phyloP scores from a whole-genome alignment of 1,139 yeast species.

The Scheffersomyces quercinus region DNA sequence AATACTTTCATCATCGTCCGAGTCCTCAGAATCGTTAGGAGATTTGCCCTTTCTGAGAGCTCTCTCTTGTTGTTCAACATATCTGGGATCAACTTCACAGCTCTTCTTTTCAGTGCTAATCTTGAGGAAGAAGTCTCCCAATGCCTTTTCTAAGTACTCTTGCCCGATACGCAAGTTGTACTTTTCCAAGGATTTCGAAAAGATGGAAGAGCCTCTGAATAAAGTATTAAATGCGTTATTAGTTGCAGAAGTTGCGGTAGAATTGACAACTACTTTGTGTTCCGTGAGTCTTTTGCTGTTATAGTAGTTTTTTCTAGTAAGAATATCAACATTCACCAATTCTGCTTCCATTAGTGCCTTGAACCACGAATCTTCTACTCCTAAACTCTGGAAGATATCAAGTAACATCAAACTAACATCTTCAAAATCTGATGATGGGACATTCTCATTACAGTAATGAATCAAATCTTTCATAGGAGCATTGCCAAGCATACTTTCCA shows the following conservation, averaged over 20 bases:
- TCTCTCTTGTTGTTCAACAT: constrained; percentile 45
- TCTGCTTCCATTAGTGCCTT: constrained; percentile 67
- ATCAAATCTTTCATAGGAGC: constrained; percentile 54
- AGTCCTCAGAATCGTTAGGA: constrained; percentile 21
- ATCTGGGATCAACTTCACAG: constrained; percentile 76
- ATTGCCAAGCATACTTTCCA: constrained; percentile 59
- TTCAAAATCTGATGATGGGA: constrained; percentile 52
- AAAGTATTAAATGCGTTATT: constrained; percentile 66
- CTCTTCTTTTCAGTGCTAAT: constrained; percentile 52
- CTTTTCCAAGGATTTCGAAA: constrained; percentile 78
- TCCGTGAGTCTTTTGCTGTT: constrained; percentile 22
- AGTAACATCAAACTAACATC: constrained; percentile 54
- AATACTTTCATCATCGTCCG: constrained; percentile 23
- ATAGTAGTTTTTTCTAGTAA: constrained; percentile 42
- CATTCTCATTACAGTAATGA: constrained; percentile 43
- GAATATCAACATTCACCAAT: constrained; percentile 48
- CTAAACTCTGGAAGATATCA: constrained; percentile 66
- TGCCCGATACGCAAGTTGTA: constrained; percentile 78
- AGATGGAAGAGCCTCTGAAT: constrained; percentile 81
- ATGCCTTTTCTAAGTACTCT: constrained; percentile 70
- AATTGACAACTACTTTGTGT: neutral
- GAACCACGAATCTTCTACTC: constrained; percentile 69
- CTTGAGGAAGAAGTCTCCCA: constrained; percentile 65
- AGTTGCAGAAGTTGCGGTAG: constrained; percentile 16
- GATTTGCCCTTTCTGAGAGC: constrained; percentile 30